Evolutionary conservation across 768 basidiomycete genomes (phyloP), one percentile per base, ranked within the genome.

Genomic region (Leccinum aurantiacum): DNA sequence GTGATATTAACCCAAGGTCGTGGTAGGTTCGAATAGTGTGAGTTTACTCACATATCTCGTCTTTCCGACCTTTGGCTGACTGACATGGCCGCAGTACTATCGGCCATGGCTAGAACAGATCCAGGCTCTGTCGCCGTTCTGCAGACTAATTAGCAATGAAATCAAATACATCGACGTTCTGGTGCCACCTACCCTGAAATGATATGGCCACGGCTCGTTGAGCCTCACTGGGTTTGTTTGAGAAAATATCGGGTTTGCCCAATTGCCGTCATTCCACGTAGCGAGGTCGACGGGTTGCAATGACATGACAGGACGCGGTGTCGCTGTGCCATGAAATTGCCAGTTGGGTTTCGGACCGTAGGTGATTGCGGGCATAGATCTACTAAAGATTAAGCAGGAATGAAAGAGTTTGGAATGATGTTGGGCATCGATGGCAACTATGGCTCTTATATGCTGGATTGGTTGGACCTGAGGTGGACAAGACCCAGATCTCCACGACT

Each of bases 121-220:
- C 85, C 84, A 86, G 25, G 84, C 85, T 14, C 29, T 44, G 49
- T 86, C 79, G 17, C 79, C 78, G 27, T 72, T 69, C 83, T 84
- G 53, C 33, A 29, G 5, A 46, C 35, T 51, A 41, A 37, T 59
- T 33, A 44, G 50, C 25, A 50, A 50, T 27, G 59, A 33, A 56
- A 55, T 52, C 38, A 25, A 25, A 6, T 1, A 25, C 6, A 15
- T 6, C 6, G 13, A 27, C 17, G 14, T 8, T 31, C 25, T 19
- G n/a, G 7, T 24, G 47, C 38, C 38, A 24, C 62, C 60, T n/a
- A 73, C 25, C 25, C 25, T 25, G 25, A 25, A 25, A 5, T 25
- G 25, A 25, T 25, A 85, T 38, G 77, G 75, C 74, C 82, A 80
- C 0, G 82, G 72, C 31, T 85, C 82, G 48, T 84, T 79, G 6